phyloP scores from a whole-genome alignment of 306 rosid species.

The Alnus glutinosa region DNA sequence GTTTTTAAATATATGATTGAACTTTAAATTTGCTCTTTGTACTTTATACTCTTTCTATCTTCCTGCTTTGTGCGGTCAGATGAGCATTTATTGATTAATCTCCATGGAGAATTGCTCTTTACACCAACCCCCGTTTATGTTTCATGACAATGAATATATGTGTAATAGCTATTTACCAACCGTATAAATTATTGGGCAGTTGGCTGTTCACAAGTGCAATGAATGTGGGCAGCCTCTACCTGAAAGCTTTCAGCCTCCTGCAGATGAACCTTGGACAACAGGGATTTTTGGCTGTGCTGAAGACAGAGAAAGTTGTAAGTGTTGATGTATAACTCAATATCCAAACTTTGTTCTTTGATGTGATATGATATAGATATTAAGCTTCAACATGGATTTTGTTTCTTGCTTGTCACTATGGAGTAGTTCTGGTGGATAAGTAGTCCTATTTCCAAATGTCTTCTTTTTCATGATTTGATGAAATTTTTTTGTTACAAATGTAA shows the following conservation, averaged over 20 bases:
- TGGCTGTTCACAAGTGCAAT: constrained; percentile 70
- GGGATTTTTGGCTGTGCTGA: constrained; percentile 88
- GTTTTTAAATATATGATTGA: not conserved
- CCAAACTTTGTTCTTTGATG: not conserved
- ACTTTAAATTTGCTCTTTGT: not conserved
- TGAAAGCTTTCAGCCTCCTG: constrained; percentile 88
- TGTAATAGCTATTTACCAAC: constrained; percentile 14
- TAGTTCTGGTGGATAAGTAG: not conserved
- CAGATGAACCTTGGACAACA: constrained; percentile 96
- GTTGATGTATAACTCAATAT: constrained; percentile 35
- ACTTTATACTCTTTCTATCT: not conserved
- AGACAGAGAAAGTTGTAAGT: constrained; percentile 93
- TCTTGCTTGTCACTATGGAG: not conserved
- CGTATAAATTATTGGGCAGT: constrained; percentile 40
- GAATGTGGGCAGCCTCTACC: constrained; percentile 95
- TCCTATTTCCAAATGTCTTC: not conserved
- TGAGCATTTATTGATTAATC: not conserved
- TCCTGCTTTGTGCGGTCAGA: constrained; percentile 7
- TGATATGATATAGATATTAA: not conserved
- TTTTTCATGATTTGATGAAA: not conserved
- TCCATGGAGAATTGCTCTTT: not conserved
- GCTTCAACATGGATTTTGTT: not conserved
- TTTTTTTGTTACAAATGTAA: not conserved
- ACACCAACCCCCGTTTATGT: not conserved
- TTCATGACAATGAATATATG: not conserved